Base-by-base conservation (phyloP, 306 rosid genomes). In the Datisca glomerata region DNA sequence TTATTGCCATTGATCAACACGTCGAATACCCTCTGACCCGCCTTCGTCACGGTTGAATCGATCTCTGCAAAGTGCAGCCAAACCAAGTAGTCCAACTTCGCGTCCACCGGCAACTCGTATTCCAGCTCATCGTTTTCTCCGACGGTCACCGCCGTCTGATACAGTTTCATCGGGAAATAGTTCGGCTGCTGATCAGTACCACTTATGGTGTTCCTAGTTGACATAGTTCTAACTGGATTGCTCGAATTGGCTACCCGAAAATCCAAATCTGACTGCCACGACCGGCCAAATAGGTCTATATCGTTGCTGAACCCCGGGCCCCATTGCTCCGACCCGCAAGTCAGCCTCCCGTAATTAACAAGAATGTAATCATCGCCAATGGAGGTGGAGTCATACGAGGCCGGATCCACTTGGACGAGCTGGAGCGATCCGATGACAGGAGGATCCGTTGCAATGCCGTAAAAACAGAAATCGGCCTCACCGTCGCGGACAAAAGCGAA, bases 31-130 rank as follows among this genome's bases (percentile, higher is more conserved):
- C 97, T 80, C 65, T 72, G 72, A 20, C 84, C 84, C 0, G 55
- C 75, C 55, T 35, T 74, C 51, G 28, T 72, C 70, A 89, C 83
- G 12, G 34, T 59, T 38, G 66, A 45, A 39, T 80, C 84, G 7
- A 89, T 75, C 68, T 89, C 97, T 1, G 86, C 93, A 6, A 89
- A 89, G 73, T 89, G 97, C 23, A 89, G 36, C 97, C 93, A 83
- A 65, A 87, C 20, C 55, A 79, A 48, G 53, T 87, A 87, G 49
- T 87, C 97, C 10, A 79, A 77, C 78, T 83, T 83, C 12, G 97
- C 95, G 23, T 89, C 97, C 54, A 89, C 93, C 5, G 6, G 28
- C 62, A 89, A 60, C 35, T 65, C 51, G 47, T 83, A 89, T 58
- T 57, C 78, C 75, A 89, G 33, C 1, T 6, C 25, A 1, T 57